phyloP scores from a whole-genome alignment of 1,284 basidiomycete genomes.

The Rhodofomes roseus region DNA sequence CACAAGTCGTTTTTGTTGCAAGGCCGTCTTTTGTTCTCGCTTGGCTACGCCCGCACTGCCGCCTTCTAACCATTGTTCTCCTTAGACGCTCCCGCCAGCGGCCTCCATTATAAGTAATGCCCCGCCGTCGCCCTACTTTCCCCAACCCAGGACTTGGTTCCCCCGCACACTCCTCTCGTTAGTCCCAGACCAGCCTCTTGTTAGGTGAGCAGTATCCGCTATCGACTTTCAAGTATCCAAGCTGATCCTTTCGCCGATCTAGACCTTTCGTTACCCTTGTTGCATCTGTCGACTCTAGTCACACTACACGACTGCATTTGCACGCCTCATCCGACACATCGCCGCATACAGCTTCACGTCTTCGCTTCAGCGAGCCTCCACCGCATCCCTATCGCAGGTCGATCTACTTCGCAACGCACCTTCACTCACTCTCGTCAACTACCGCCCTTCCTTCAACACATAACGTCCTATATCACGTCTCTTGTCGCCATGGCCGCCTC shows the following conservation, averaged over 20 bases:
- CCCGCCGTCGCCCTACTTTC: slow-evolving; percentile 16
- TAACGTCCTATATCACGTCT: slow-evolving; percentile 5
- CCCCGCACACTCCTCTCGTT: slow-evolving; percentile 21
- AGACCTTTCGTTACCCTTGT: slow-evolving; percentile 22
- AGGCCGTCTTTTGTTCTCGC: slow-evolving; percentile 30
- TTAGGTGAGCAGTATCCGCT: slow-evolving; percentile 27
- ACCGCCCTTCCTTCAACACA: slow-evolving; percentile 13
- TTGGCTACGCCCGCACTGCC: slow-evolving; percentile 24
- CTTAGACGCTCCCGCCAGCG: slow-evolving; percentile 16
- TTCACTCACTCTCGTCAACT: slow-evolving; percentile 13
- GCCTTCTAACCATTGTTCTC: slow-evolving; percentile 29
- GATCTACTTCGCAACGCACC: slow-evolving; percentile 36
- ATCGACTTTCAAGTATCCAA: background rate
- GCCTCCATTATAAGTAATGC: slow-evolving; percentile 29
- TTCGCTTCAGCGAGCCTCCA: slow-evolving; percentile 23
- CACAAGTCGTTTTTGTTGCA: slow-evolving; percentile 20
- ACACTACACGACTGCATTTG: slow-evolving; percentile 24
- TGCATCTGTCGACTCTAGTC: slow-evolving; percentile 23
- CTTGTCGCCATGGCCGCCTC: slow-evolving; percentile 37
- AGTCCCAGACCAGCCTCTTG: slow-evolving; percentile 28
- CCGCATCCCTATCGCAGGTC: slow-evolving; percentile 58
- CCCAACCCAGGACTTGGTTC: slow-evolving; percentile 35
- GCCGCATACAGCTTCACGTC: slow-evolving; percentile 19
- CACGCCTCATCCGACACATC: slow-evolving; percentile 17
- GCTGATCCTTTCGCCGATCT: slow-evolving; percentile 8